These are phyloP conservation scores for Calonectria naviculata DNA, from an alignment of 2,329 filamentous ascomycete species.

Conservation along the genomic window DNA sequence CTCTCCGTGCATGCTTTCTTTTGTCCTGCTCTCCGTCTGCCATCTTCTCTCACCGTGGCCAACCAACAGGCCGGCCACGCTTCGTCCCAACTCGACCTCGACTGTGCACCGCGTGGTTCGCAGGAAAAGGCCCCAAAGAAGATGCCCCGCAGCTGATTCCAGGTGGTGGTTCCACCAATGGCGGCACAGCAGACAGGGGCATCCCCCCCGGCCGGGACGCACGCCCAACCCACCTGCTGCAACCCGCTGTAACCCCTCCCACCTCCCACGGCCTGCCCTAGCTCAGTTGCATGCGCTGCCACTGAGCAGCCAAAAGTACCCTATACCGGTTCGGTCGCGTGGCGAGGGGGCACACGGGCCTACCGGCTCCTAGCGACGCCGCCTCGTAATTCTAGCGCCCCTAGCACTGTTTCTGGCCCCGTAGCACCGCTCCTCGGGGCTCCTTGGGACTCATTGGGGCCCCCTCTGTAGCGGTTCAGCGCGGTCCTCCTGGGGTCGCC, in stretches of 20 bases:
- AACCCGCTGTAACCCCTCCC: constrained; percentile 15
- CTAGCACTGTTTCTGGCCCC: constrained; percentile 9
- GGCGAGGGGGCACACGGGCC: constrained; percentile 13
- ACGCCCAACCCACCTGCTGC: constrained; percentile 15
- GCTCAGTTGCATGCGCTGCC: background rate
- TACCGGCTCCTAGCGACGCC: constrained; percentile 11
- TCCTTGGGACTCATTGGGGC: background rate
- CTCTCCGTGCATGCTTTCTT: background rate
- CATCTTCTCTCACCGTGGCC: background rate
- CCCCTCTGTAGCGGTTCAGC: background rate
- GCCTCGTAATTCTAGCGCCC: constrained; percentile 1
- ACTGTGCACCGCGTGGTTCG: constrained; percentile 11
- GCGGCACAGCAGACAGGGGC: background rate
- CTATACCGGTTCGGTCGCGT: constrained; percentile 8
- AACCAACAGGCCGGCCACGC: constrained; percentile 9
- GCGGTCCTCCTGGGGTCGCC: background rate
- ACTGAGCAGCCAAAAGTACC: constrained; percentile 5
- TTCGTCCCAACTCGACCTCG: constrained; percentile 7
- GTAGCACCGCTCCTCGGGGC: background rate
- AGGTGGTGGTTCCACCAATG: constrained; percentile 12
- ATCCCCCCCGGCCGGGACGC: constrained; percentile 6
- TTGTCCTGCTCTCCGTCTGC: background rate
- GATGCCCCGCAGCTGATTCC: constrained; percentile 1
- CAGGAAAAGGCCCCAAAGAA: background rate
- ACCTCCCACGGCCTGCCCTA: constrained; percentile 10